Base-by-base conservation (phyloP, 2,329 filamentous ascomycete genomes). In the Cytospora mali region DNA sequence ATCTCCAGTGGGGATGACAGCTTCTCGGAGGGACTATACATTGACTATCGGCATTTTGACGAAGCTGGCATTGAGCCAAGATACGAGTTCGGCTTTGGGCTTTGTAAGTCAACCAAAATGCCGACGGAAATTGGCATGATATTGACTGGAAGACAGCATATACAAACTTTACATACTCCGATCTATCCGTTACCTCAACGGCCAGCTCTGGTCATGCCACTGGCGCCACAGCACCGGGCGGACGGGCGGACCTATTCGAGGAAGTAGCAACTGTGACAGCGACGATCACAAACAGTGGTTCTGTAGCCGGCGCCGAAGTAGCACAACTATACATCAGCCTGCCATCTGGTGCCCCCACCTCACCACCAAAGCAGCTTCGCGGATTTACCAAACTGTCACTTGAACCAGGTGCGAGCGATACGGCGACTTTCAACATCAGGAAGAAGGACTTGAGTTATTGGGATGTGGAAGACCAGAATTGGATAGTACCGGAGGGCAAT, bases 11-110 rank as follows among this genome's bases (percentile, higher is more conserved):
- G 76, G 7, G 71, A 76, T 25, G 86, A 88, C 66, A 80, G 80
- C 57, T 90, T 80, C 69, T 75, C 75, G 1, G 87, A 89, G 69
- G 83, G 84, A 1, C 69, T 89, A 0, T 87, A 81, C 68, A 80
- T 89, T 66, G 86, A 89, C 72, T 89, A 89, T 71, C 81, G 86
- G 33, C 82, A 86, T 73, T 88, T 89, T 70, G 79, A 87, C 67
- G 78, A 81, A 61, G 77, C 79, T 10, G 76, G 76, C 42, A 84
- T 88, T 66, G 80, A 76, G 29, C 84, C 87, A 1, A 80, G 85
- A 10, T 90, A 83, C 68, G 84, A 85, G 62, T 90, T 89, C 66
- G 87, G 87, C 6, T 85, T 85, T 68, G 87, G 87, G 0, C 76
- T 90, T 28, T 80, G 78, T 80, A 70, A 75, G 78, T 74, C 9